phyloP scores from a whole-genome alignment of 495 filamentous ascomycete species.

The Astrocystis sublimbata region DNA sequence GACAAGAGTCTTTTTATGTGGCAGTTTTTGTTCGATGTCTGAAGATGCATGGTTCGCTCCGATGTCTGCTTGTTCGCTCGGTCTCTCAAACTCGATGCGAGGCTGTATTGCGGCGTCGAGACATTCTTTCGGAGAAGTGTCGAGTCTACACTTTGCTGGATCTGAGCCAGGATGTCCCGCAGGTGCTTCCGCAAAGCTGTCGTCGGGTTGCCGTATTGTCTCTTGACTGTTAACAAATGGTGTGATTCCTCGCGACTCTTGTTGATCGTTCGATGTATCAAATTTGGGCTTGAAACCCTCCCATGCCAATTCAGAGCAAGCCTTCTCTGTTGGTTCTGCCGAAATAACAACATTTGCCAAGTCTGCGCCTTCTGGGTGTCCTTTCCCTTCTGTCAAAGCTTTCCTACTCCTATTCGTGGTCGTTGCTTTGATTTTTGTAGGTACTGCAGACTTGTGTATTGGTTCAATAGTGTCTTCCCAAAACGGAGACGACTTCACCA shows the following conservation, averaged over 20 bases:
- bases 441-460: neutral
- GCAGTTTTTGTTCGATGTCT: neutral
- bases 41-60: neutral
- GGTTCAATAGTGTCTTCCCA: neutral
- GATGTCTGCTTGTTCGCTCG: neutral
- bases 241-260: neutral
- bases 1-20: slow-evolving; percentile 9
- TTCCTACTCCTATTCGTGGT: neutral
- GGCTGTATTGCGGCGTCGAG: neutral
- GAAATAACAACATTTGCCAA: neutral
- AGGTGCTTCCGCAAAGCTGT: neutral
- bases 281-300: neutral
- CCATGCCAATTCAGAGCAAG: neutral
- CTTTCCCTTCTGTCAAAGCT: neutral
- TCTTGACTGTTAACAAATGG: neutral
- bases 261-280: neutral
- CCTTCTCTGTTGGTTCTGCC: neutral
- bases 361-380: neutral
- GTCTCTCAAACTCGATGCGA: neutral
- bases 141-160: too few relatives aligned
- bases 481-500: neutral
- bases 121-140: neutral
- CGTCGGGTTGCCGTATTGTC: neutral
- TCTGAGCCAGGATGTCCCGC: neutral
- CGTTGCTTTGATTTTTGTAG: neutral